phyloP scores from a whole-genome alignment of 495 filamentous ascomycete genomes.

The Coniosporium apollinis region DNA sequence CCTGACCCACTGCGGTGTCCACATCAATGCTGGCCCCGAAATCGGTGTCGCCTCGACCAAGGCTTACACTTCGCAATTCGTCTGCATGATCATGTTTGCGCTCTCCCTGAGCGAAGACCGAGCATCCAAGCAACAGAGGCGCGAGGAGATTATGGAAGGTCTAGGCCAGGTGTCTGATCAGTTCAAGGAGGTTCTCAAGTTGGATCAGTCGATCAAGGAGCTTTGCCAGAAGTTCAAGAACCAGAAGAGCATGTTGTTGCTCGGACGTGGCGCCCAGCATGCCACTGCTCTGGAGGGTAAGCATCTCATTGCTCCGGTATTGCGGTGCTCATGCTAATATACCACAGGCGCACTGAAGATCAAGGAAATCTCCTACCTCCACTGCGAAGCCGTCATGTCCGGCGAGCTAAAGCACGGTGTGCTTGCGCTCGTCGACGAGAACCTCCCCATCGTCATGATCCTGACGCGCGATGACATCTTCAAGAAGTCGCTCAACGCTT shows the following conservation, averaged over 20 bases:
- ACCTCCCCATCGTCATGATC: constrained; percentile 98
- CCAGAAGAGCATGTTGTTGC: constrained; percentile 86
- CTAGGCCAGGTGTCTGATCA: constrained; percentile 73
- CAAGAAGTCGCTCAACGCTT: constrained; percentile 92
- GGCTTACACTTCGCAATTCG: constrained; percentile 96
- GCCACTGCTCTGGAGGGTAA: constrained; percentile 88
- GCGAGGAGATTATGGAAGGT: constrained; percentile 94
- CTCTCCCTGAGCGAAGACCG: constrained; percentile 90
- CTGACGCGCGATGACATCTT: constrained; percentile 90
- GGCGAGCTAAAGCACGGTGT: constrained; percentile 98
- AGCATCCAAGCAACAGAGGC: constrained; percentile 79
- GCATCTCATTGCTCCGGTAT: constrained; percentile 4
- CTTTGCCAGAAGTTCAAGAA: constrained; percentile 85
- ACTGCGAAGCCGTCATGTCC: constrained; percentile 99
- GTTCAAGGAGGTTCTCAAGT: constrained; percentile 76
- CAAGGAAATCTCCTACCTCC: constrained; percentile 98
- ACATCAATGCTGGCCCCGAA: constrained; percentile 97
- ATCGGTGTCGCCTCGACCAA: constrained; percentile 98
- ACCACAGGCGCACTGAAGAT: constrained; percentile 72
- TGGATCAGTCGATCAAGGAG: constrained; percentile 85
- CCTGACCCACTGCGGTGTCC: constrained; percentile 96
- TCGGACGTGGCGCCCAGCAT: constrained; percentile 90
- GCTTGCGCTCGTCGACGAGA: constrained; percentile 90
- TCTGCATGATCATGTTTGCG: constrained; percentile 99
- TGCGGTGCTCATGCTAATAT: constrained; percentile 8